These are phyloP conservation scores for Emmonsiellopsis sp. DNA, from an alignment of 2,329 filamentous ascomycete species.

Conservation along the genomic window DNA sequence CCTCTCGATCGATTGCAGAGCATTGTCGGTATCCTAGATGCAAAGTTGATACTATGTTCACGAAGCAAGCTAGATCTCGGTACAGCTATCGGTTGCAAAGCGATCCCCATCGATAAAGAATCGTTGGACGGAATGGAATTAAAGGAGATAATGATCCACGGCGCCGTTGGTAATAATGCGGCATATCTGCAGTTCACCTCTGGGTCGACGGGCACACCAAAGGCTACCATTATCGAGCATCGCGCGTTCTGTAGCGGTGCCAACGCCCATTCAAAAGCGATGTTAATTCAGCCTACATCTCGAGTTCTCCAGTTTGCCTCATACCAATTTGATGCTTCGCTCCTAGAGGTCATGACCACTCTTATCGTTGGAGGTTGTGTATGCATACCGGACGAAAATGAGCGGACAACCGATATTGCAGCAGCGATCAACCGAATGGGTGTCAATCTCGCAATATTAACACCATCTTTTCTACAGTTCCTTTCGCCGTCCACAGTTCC, in stretches of 20 bases:
- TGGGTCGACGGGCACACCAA: constrained; percentile 11
- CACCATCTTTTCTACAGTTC: constrained; percentile 41
- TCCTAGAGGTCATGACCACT: constrained; percentile 66
- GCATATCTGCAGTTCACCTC: constrained; percentile 39
- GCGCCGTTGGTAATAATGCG: background rate
- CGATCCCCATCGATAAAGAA: background rate
- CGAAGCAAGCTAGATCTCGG: background rate
- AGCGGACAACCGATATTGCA: constrained; percentile 35
- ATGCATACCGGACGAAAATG: constrained; percentile 33
- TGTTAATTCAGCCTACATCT: constrained; percentile 29
- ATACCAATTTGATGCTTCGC: constrained; percentile 79
- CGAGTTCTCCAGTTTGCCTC: constrained; percentile 70
- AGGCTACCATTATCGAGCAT: constrained; percentile 12
- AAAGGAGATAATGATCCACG: background rate
- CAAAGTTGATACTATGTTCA: background rate
- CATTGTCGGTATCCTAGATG: background rate
- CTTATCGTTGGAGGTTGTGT: constrained; percentile 28
- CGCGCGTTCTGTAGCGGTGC: constrained; percentile 39
- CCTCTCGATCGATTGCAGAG: constrained; percentile 2
- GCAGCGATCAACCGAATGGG: constrained; percentile 37
- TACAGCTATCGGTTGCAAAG: background rate
- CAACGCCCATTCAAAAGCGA: constrained; percentile 32
- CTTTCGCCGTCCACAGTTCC: constrained; percentile 27
- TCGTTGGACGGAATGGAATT: background rate
- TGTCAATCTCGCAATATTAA: constrained; percentile 45